Evolutionary conservation across 306 rosid species (phyloP), one percentile per base, ranked within the genome.

Genomic region (Castanea sativa): DNA sequence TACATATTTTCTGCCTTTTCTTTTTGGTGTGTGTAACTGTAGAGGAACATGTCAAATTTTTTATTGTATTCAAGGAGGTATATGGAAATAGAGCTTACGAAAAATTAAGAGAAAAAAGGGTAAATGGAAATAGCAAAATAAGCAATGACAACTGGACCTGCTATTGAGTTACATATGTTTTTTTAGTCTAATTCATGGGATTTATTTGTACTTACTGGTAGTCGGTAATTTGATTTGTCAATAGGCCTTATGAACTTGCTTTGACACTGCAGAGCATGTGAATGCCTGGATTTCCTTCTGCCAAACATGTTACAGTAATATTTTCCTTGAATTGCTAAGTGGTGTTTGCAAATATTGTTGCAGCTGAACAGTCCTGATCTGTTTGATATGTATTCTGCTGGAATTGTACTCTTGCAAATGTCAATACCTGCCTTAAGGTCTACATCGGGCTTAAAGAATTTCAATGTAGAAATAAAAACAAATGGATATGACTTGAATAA

Each of bases 301-400:
- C 9, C 55, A 20, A 35, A 10, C 49, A 27, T 76, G 35, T 15
- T 16, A 71, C 16, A 23, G 20, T 51, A 41, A 19, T 52, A 6
- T 64, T 25, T 79, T 23, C 33, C 57, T 11, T 49, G 63, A 81
- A 68, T 77, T 78, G 76, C 84, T 84, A 73, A 76, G 35, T 76
- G 58, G 79, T 75, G 71, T 71, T 82, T 84, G 69, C 65, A 68
- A 73, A 76, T 83, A 55, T 64, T 81, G 71, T 82, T 88, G 87
- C 91, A 95, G 98, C 88, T 96, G 79, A 96, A 93, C 86, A 86
- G 98, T 85, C 99, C 98, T 49, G 99, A 93, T 85, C 85, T 96
- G 75, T 93, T 96, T 85, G 98, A 93, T 82, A 93, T 84, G 92
- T 96, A 93, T 83, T 96, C 98, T n/a, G 96, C 93, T 77, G 99